Evolutionary conservation across 192 early-diverging fungal species (phyloP), one percentile per base, ranked within the genome.

Genomic region (Backusella liffmaniae): DNA sequence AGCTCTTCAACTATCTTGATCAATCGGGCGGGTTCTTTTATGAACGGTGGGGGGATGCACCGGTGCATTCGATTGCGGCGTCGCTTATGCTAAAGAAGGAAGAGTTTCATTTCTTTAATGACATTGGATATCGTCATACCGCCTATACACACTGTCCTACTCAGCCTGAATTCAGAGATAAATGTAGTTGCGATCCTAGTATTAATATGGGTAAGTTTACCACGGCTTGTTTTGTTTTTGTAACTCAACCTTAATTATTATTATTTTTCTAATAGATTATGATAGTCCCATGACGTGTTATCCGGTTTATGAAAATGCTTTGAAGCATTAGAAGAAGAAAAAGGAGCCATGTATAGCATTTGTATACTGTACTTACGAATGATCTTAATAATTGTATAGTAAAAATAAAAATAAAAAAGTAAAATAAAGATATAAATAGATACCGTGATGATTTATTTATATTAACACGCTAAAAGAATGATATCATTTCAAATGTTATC

Each of bases 1-100:
- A 84, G 35, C 92, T 85, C 39, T 96, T 95, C 67, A 79, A 88
- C n/a, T 85, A 89, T 74, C 79, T 96, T 8, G 94, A 96, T 84
- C 70, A 80, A 29, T 76, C 84, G 6, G 94, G 95, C 42, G 94
- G 95, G 16, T 96, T 96, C 84, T 96, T 91, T 73, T 96, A 96
- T 77, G 93, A 94, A 77, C 79, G 92, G 3, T 93, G 92, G 92
- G 91, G 92, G 0, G 92, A 94, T 84, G 93, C 92, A 2, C 91
- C 93, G 9, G 87, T 93, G 0, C 93, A 93, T 74, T 88, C 88
- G 3, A 89, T 93, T 23, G 90, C 86, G 7, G 93, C 87, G 3
- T 84, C 88, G 7, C 41, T 93, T 42, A 74, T 90, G 49, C 75
- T 94, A 44, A 78, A 83, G 18, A 88, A 88, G 41, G 77, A 86